Conservation (phyloP, 2,329 filamentous ascomycete genomes). For the Curvularia hawaiiensis region DNA sequence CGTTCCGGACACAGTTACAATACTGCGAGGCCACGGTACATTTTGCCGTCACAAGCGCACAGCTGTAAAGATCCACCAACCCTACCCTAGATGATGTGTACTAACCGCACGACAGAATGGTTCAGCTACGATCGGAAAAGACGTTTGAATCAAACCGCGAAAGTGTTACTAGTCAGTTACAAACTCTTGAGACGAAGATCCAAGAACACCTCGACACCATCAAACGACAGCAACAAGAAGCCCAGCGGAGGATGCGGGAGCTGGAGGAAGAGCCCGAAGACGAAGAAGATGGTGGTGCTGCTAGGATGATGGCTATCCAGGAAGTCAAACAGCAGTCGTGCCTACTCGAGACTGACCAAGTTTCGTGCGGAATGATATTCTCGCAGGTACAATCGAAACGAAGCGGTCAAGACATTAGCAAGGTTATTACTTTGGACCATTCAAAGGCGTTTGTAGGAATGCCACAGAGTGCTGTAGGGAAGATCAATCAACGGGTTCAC, state of each 20-base stretch:
- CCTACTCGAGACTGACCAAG: constrained; percentile 13
- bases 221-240: constrained; percentile 12
- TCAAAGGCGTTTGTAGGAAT: constrained; percentile 8
- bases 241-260: constrained; percentile 6
- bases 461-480: constrained; percentile 16
- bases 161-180: constrained; percentile 7
- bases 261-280: constrained; percentile 14
- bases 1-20: constrained; percentile 13
- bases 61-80: constrained; percentile 13
- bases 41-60: constrained; percentile 18
- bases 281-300: constrained; percentile 15
- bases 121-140: constrained; percentile 14
- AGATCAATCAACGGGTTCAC: constrained; percentile 15
- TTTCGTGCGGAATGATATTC: constrained; percentile 18
- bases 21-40: constrained; percentile 17
- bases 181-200: constrained; percentile 16
- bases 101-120: constrained; percentile 6
- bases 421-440: constrained; percentile 13
- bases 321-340: constrained; percentile 17
- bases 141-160: constrained; percentile 1
- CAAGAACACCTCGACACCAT: constrained; percentile 16
- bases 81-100: background rate
- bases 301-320: constrained; percentile 16
- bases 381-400: constrained; percentile 15
- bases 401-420: constrained; percentile 16